Percentiles rank a stretch among this genome's conserved stretches.
Conservation (phyloP, 352 stramenopile genomes). For the Phytopythium delawarense region DNA sequence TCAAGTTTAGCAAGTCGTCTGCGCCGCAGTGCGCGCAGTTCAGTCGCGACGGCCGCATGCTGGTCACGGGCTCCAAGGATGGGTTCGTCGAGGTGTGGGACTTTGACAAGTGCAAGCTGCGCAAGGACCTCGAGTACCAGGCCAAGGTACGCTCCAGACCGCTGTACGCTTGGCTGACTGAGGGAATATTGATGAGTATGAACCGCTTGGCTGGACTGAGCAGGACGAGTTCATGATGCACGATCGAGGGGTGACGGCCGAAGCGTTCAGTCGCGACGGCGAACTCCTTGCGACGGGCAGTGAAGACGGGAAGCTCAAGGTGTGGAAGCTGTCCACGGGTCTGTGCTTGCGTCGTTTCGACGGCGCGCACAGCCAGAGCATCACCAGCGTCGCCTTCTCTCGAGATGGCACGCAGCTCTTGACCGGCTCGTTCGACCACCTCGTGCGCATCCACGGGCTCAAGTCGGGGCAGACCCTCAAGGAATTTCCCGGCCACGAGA, state of each 20-base stretch:
- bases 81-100: slow-evolving; percentile 95
- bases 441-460: slow-evolving; percentile 91
- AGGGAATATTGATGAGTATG: background rate
- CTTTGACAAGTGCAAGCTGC: slow-evolving; percentile 84
- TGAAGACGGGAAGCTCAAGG: slow-evolving; percentile 84
- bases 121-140: slow-evolving; percentile 94
- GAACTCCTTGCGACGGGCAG: slow-evolving; percentile 87
- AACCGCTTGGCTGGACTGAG: background rate
- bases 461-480: slow-evolving; percentile 91
- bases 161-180: background rate
- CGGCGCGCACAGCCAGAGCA: slow-evolving; percentile 66
- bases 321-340: slow-evolving; percentile 91
- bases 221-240: slow-evolving; percentile 93
- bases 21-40: slow-evolving; percentile 85
- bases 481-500: slow-evolving; percentile 91
- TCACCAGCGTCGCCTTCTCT: slow-evolving; percentile 90
- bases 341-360: slow-evolving; percentile 90
- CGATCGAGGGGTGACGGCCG: slow-evolving; percentile 77
- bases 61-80: slow-evolving; percentile 93
- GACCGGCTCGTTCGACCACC: slow-evolving; percentile 86
- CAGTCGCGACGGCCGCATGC: slow-evolving; percentile 79
- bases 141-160: slow-evolving; percentile 36
- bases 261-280: slow-evolving; percentile 86
- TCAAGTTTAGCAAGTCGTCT: slow-evolving; percentile 88
- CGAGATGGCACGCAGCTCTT: slow-evolving; percentile 89